Base-by-base conservation (phyloP, 768 basidiomycete species). In the Tephrocybe sp. region DNA sequence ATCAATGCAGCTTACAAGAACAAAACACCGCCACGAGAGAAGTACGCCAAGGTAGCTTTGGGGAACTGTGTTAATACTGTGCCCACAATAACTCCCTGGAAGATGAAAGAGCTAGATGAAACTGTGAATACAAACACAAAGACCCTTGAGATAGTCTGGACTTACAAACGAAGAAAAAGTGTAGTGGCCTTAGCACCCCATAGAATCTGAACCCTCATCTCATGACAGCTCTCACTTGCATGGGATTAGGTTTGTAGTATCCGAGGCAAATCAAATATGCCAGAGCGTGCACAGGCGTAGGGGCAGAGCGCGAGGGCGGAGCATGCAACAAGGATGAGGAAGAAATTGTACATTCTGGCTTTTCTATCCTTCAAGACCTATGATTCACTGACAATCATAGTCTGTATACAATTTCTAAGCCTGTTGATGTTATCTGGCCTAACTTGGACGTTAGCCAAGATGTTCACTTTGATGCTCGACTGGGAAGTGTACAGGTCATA, bases 1-100 rank as follows among this genome's bases (percentile, higher is more conserved):
- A 22, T 31, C 29, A 15, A 30, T 27, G 19, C 10, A 22, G 67
- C 79, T 27, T 61, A 84, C 78, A 90, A 88, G 76, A 87, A 91
- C 16, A 92, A 69, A 19, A 86, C 73, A 67, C 88, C 83, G 33
- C 87, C 88, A 16, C 89, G 79, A n/a, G 84, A 82, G 72, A 87
- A 90, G 61, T 78, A 84, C 10, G 79, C 80, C 12, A 71, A 64
- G 0, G 88, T 87, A 8, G 69, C 67, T 13, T 78, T 68, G 0
- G 78, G 71, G 27, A 82, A 66, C 8, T 75, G 69, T 49, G 80
- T 71, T 72, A 87, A 91, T 23, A 87, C 76, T 0, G 80, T 82
- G 22, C 87, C 86, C 43, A 84, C 74, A 55, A 77, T 74, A 6
- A 75, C 48, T 22, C 66, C 70, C 55, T 78, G 74, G 54, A 82